A percentile compares a stretch with the other conserved stretches of the same genome.
These are phyloP conservation scores for Acorus gramineus DNA, from an alignment of 106 monocot species.

Conservation along the genomic window DNA sequence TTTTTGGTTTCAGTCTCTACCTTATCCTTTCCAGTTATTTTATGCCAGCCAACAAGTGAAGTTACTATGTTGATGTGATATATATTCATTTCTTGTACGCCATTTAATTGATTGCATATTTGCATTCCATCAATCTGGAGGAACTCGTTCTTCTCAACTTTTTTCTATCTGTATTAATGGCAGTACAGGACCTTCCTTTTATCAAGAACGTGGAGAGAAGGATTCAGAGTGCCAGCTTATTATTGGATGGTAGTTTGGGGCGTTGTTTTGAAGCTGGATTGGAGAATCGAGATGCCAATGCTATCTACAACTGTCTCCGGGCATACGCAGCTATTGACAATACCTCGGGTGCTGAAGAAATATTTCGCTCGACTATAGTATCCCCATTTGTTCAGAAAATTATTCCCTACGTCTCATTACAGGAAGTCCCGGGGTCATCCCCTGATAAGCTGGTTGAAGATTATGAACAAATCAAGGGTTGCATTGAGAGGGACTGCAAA, in stretches of 20 bases:
- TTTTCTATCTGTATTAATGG: conserved; percentile 28
- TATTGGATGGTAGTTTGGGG: conserved; percentile 61
- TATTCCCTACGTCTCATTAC: conserved; percentile 35
- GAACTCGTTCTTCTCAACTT: conserved; percentile 14
- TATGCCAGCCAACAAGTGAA: too few species aligned
- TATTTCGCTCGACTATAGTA: conserved; percentile 70
- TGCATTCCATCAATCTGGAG: neutral
- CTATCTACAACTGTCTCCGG: conserved; percentile 89
- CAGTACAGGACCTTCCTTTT: conserved; percentile 92
- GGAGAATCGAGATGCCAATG: conserved; percentile 58
- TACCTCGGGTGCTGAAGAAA: conserved; percentile 79
- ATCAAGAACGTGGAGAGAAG: conserved; percentile 96
- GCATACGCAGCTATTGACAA: conserved; percentile 97
- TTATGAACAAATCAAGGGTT: conserved; percentile 56
- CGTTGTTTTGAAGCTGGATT: conserved; percentile 72
- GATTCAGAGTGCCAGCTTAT: conserved; percentile 55
- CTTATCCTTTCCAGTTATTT: too few species aligned
- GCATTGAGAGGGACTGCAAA: conserved; percentile 71
- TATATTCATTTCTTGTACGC: too few species aligned
- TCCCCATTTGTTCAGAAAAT: conserved; percentile 71
- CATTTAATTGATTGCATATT: neutral
- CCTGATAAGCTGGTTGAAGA: conserved; percentile 63
- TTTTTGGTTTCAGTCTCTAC: too few species aligned
- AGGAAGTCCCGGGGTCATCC: conserved; percentile 28
- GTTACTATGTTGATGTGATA: too few species aligned